Evolutionary conservation across 345 rosid species (phyloP).

Genomic region (Chamaenerion angustifolium): DNA sequence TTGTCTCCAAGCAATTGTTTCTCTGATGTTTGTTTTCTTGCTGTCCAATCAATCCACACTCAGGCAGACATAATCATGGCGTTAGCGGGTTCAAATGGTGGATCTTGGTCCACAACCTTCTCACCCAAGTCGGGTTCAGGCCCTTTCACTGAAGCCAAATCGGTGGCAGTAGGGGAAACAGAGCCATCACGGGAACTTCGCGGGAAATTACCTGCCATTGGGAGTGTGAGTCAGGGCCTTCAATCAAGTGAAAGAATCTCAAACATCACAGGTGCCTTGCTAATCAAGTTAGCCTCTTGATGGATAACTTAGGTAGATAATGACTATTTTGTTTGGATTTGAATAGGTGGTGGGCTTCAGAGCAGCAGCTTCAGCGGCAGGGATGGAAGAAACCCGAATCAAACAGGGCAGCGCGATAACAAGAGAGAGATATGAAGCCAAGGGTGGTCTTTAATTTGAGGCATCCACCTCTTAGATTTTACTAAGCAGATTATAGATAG

Average conservation of each 20-base stretch:
- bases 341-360: no score
- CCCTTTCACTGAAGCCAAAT: constrained; percentile 17
- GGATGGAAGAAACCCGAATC: neutral
- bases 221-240: constrained; percentile 17
- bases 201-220: constrained; percentile 15
- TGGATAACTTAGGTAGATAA: no score
- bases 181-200: constrained; percentile 28
- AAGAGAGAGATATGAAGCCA: no score
- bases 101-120: constrained; percentile 85
- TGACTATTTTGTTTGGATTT: no score
- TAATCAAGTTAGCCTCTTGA: no score
- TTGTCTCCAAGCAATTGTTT: neutral
- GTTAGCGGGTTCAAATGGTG: constrained; percentile 89
- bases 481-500: no score
- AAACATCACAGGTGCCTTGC: constrained; percentile 32
- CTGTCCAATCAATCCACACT: constrained; percentile 11
- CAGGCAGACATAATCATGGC: constrained; percentile 98
- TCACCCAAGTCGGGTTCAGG: constrained; percentile 36
- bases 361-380: neutral
- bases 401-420: no score
- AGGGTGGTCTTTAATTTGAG: no score
- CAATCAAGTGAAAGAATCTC: constrained; percentile 27
- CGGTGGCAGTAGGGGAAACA: constrained; percentile 16
- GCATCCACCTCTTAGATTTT: no score
- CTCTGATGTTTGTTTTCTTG: neutral